phyloP scores from a whole-genome alignment of 2,329 filamentous ascomycete species.

The Leptographium lundbergii region DNA sequence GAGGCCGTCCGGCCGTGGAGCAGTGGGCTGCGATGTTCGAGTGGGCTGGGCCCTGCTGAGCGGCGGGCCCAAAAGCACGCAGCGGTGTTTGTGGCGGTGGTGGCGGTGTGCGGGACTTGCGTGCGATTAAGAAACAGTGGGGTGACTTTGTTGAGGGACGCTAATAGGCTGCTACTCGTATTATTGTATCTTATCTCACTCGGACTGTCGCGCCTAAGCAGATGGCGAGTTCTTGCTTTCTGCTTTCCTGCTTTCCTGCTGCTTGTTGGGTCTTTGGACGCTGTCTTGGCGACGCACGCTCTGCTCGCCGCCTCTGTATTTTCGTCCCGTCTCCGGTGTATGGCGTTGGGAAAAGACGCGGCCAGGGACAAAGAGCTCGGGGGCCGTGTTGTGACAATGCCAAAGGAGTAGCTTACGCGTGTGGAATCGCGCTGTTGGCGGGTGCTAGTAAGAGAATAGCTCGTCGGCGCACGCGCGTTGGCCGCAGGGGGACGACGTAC shows the following conservation, averaged over 20 bases:
- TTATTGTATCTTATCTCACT: background rate
- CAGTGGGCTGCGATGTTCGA: background rate
- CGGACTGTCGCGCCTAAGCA: background rate
- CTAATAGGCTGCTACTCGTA: background rate
- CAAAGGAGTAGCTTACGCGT: background rate
- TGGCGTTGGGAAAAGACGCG: background rate
- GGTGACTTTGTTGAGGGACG: background rate
- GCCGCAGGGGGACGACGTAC: background rate
- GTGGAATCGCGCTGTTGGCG: background rate
- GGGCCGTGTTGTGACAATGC: background rate
- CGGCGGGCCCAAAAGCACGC: background rate
- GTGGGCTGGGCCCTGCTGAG: background rate
- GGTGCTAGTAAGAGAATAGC: background rate
- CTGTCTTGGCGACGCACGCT: background rate
- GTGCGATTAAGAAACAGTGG: background rate
- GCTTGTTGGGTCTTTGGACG: background rate
- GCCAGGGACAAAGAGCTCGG: background rate
- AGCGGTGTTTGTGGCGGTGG: background rate
- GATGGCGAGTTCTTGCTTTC: background rate
- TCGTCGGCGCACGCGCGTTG: constrained; percentile 3
- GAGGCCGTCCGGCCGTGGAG: constrained; percentile 1
- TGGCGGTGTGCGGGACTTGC: background rate
- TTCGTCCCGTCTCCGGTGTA: background rate
- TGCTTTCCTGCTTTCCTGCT: background rate
- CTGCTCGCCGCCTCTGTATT: background rate